These are phyloP conservation scores for Taxawa tesnikishii DNA, from an alignment of 2,329 filamentous ascomycete genomes.

Conservation along the genomic window DNA sequence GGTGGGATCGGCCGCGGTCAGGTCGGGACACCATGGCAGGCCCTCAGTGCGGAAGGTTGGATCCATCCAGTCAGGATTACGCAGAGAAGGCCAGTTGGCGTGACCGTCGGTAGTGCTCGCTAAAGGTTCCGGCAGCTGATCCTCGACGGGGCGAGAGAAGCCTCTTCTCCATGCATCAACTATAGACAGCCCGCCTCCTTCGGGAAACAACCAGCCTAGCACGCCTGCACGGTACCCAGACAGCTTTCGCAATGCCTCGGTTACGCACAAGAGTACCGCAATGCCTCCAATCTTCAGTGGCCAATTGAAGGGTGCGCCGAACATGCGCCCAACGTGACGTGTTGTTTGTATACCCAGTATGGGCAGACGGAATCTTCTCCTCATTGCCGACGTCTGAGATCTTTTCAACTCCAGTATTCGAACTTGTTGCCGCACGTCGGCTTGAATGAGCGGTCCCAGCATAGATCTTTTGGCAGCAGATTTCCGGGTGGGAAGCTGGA, in stretches of 20 bases:
- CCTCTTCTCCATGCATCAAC: too few relatives aligned
- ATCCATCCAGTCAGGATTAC: conserved; percentile 33
- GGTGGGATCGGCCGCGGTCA: conserved; percentile 40
- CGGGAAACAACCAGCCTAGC: too few relatives aligned
- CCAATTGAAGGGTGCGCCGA: not conserved
- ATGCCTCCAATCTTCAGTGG: not conserved
- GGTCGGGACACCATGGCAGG: conserved; percentile 48
- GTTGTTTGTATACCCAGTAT: too few relatives aligned
- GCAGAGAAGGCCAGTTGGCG: conserved; percentile 5
- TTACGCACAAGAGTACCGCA: not conserved
- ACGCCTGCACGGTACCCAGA: not conserved
- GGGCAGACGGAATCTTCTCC: too few relatives aligned
- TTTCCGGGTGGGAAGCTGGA: conserved; percentile 2
- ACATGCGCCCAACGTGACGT: too few relatives aligned
- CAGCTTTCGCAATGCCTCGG: not conserved
- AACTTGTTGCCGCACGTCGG: too few relatives aligned
- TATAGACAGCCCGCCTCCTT: too few relatives aligned
- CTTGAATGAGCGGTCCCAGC: not conserved
- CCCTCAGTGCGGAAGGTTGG: conserved; percentile 43
- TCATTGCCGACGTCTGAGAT: too few relatives aligned
- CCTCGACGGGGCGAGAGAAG: too few relatives aligned
- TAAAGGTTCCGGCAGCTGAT: too few relatives aligned
- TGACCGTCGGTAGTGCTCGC: conserved; percentile 1
- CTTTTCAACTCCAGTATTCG: too few relatives aligned
- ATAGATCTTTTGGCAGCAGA: not conserved